A percentile compares a stretch with the other conserved stretches of the same genome.
phyloP scores from a whole-genome alignment of 345 rosid species.

The Populus simonii region DNA sequence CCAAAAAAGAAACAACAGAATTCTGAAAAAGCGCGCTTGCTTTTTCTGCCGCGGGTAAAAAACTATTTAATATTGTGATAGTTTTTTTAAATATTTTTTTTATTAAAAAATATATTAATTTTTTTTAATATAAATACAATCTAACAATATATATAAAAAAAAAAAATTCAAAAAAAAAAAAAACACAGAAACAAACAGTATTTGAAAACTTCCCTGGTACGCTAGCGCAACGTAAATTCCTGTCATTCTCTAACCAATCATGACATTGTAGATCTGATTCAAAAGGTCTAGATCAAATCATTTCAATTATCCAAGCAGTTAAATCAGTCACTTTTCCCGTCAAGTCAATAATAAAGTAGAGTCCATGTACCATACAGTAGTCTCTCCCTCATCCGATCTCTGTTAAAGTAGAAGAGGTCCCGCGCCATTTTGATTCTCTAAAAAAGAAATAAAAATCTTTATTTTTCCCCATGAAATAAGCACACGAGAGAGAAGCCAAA shows the following conservation, averaged over 20 bases:
- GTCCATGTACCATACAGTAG: not conserved
- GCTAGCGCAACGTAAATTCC: not conserved
- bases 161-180: too few species aligned
- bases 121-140: too few species aligned
- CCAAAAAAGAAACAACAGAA: not conserved
- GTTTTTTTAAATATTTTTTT: too few species aligned
- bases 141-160: too few species aligned
- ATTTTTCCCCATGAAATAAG: not conserved
- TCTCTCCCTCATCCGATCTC: not conserved
- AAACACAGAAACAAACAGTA: too few species aligned
- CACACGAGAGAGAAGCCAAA: not conserved
- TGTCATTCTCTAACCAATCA: not conserved
- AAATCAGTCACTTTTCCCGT: not conserved
- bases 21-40: conserved; percentile 2
- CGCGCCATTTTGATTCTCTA: conserved; percentile 22
- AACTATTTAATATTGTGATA: too few species aligned
- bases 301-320: not conserved
- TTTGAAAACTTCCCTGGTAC: not conserved
- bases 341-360: too few species aligned
- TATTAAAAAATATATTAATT: too few species aligned
- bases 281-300: not conserved
- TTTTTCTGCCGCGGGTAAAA: too few species aligned
- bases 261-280: not conserved
- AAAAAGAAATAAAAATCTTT: not conserved
- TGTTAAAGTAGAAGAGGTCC: not conserved